A percentile compares a stretch with the other conserved stretches of the same genome.
Evolutionary conservation across 1,284 basidiomycete species (phyloP).

Genomic region (Ceraceosorus guamensis): DNA sequence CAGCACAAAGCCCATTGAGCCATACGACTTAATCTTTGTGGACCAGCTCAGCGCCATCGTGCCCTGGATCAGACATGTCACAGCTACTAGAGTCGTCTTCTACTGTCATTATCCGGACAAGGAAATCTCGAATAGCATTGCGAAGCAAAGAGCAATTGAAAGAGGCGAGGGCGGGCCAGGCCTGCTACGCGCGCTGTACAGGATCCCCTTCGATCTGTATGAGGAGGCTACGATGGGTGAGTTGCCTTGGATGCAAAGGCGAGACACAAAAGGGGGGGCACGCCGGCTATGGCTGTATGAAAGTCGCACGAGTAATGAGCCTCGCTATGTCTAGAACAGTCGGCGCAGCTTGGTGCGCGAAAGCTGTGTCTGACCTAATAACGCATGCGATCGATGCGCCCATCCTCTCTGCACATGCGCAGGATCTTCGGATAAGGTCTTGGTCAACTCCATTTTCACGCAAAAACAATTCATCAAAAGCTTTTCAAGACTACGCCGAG

Average conservation of each 20-base stretch:
- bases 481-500: constrained; percentile 62
- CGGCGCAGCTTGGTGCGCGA: too few species aligned
- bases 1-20: constrained; percentile 41
- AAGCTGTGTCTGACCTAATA: too few species aligned
- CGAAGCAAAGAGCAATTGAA: constrained; percentile 31
- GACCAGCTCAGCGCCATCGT: constrained; percentile 90
- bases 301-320: too few species aligned
- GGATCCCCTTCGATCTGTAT: constrained; percentile 78
- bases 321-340: too few species aligned
- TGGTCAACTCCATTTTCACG: constrained; percentile 89
- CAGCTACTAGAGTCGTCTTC: constrained; percentile 74
- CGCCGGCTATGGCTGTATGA: too few species aligned
- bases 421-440: constrained; percentile 68
- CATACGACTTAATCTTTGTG: constrained; percentile 76
- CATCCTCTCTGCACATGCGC: too few species aligned
- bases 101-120: constrained; percentile 92
- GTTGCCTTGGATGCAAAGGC: too few species aligned
- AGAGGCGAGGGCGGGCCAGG: constrained; percentile 43
- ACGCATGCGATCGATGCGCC: too few species aligned
- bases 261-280: too few species aligned
- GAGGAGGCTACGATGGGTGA: constrained; percentile 83
- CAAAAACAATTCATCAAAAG: constrained; percentile 59
- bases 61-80: constrained; percentile 67
- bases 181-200: constrained; percentile 54
- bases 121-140: constrained; percentile 58